Evolutionary conservation across 805 yeast genomes (phyloP).

Genomic region (Zygotorulaspora florentina): DNA sequence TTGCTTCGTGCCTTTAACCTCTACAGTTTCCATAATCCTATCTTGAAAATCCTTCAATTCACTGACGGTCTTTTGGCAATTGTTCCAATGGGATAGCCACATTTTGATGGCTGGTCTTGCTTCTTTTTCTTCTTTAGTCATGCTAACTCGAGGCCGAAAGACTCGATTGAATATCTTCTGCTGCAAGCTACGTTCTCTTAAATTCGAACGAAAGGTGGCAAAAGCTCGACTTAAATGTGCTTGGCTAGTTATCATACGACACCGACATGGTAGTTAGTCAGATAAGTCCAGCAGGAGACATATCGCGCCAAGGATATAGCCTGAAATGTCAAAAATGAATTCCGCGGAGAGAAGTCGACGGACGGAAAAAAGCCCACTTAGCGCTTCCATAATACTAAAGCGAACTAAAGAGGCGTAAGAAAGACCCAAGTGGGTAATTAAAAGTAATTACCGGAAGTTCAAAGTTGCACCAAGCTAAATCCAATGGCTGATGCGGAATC

Average conservation of each 20-base stretch:
- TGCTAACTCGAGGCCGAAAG: conserved; percentile 2
- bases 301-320: too few relatives aligned
- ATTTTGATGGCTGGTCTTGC: conserved; percentile 10
- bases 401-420: too few relatives aligned
- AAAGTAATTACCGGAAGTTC: neutral
- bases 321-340: too few relatives aligned
- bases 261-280: neutral
- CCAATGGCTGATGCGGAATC: neutral
- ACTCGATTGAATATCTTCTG: conserved; percentile 7
- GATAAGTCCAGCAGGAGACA: too few relatives aligned
- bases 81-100: conserved; percentile 15
- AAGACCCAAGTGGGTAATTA: neutral
- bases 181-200: conserved; percentile 5
- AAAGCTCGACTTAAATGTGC: neutral
- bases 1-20: conserved; percentile 14
- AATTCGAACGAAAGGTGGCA: neutral
- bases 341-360: too few relatives aligned
- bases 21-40: conserved; percentile 20
- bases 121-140: conserved; percentile 5
- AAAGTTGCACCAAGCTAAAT: neutral
- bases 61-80: conserved; percentile 5
- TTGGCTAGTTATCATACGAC: neutral
- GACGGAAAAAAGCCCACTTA: too few relatives aligned
- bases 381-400: too few relatives aligned
- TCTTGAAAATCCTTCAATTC: conserved; percentile 23